phyloP scores from a whole-genome alignment of 306 rosid genomes.

The Sophora flavescens region DNA sequence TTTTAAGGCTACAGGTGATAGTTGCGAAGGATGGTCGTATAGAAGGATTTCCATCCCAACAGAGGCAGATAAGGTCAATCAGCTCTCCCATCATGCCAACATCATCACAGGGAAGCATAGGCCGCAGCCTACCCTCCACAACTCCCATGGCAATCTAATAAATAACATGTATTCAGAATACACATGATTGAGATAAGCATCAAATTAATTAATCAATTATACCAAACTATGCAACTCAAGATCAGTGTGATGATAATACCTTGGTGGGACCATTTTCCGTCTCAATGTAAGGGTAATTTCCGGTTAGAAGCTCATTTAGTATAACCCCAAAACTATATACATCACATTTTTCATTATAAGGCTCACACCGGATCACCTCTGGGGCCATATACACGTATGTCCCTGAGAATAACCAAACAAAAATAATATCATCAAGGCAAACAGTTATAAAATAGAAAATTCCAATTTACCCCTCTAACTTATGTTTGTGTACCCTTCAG shows the following conservation, averaged over 20 bases:
- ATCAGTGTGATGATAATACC: constrained; percentile 51
- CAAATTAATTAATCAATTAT: not conserved
- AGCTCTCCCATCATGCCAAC: constrained; percentile 51
- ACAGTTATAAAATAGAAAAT: too few relatives aligned
- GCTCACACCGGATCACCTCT: constrained; percentile 64
- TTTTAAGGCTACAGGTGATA: constrained; percentile 52
- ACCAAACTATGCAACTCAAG: not conserved
- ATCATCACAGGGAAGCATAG: constrained; percentile 49
- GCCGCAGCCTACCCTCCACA: constrained; percentile 68
- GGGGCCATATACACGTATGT: constrained; percentile 80
- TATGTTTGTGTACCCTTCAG: too few relatives aligned
- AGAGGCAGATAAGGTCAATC: constrained; percentile 47
- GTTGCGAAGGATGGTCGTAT: constrained; percentile 63
- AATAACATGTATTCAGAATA: not conserved
- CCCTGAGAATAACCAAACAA: constrained; percentile 41
- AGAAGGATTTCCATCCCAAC: constrained; percentile 62
- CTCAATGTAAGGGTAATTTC: constrained; percentile 68
- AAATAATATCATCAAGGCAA: not conserved
- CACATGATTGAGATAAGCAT: not conserved
- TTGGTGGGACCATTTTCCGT: constrained; percentile 62
- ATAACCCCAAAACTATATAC: constrained; percentile 69
- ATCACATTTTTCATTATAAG: constrained; percentile 74
- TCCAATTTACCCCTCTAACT: not conserved
- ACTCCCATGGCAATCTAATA: constrained; percentile 77
- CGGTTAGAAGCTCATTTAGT: constrained; percentile 65